These are phyloP conservation scores for Iberis amara DNA, from an alignment of 441 rosid species.

Conservation along the genomic window DNA sequence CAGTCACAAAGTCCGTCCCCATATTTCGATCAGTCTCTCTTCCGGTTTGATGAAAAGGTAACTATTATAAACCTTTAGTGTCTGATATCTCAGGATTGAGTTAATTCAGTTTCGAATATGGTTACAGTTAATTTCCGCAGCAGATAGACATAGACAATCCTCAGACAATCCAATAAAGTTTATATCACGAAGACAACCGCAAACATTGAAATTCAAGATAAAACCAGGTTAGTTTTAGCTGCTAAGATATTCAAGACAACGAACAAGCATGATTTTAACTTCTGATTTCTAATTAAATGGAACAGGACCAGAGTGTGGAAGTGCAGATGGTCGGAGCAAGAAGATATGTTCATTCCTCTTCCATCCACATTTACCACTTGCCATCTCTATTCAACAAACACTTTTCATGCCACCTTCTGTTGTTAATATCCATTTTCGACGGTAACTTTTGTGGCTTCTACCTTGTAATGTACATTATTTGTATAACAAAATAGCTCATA, in stretches of 20 bases:
- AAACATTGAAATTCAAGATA: conserved; percentile 69
- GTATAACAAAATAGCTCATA: conserved; percentile 12
- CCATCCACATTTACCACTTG: conserved; percentile 88
- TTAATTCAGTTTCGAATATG: conserved; percentile 2
- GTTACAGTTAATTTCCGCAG: conserved; percentile 76
- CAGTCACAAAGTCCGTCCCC: conserved; percentile 96
- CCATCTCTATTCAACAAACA: conserved; percentile 83
- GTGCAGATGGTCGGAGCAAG: conserved; percentile 62
- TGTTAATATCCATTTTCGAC: conserved; percentile 83
- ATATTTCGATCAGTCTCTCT: conserved; percentile 88
- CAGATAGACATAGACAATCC: conserved; percentile 68
- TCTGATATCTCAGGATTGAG: neutral
- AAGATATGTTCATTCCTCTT: conserved; percentile 73
- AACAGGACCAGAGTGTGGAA: conserved; percentile 89
- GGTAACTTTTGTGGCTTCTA: conserved; percentile 33
- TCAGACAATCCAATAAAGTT: conserved; percentile 87
- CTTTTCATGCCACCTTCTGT: conserved; percentile 64
- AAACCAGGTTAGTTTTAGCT: conserved; percentile 57
- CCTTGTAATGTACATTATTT: conserved; percentile 21
- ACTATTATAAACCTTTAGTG: neutral
- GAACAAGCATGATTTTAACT: neutral
- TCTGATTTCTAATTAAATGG: conserved; percentile 1
- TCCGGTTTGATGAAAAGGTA: conserved; percentile 94
- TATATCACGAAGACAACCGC: conserved; percentile 62
- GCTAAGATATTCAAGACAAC: neutral